Percentiles rank a stretch among this genome's conserved stretches.
Evolutionary conservation across 305 asterid genomes (phyloP).

Genomic region (Withania somnifera): DNA sequence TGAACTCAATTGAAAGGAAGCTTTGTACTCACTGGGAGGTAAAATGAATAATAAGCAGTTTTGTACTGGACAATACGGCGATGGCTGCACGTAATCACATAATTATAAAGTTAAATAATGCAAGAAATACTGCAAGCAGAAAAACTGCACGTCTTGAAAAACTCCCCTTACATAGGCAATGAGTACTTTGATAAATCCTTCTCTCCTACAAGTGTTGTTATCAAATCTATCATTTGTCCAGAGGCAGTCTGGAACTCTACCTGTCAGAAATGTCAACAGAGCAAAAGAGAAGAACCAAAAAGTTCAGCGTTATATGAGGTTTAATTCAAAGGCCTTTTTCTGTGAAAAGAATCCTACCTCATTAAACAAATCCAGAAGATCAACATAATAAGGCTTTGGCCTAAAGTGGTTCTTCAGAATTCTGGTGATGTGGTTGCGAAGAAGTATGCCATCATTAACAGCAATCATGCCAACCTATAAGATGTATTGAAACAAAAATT

Average conservation of each 20-base stretch:
- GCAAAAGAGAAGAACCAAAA: constrained; percentile 3
- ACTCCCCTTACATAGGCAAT: constrained; percentile 62
- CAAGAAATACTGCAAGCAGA: not conserved
- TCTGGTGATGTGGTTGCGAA: constrained; percentile 85
- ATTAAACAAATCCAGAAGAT: constrained; percentile 36
- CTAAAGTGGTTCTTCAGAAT: constrained; percentile 86
- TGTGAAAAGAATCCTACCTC: constrained; percentile 43
- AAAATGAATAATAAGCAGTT: constrained; percentile 94
- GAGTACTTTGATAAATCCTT: constrained; percentile 87
- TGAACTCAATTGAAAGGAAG: constrained; percentile 4
- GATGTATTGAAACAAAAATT: not conserved
- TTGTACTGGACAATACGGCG: constrained; percentile 87
- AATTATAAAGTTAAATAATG: constrained; percentile 3
- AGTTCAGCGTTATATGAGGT: not conserved
- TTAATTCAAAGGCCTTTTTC: not conserved
- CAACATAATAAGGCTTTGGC: constrained; percentile 7
- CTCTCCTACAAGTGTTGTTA: constrained; percentile 81
- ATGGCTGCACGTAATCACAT: constrained; percentile 50
- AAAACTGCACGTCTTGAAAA: not conserved
- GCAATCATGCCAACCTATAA: constrained; percentile 87
- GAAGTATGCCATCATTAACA: constrained; percentile 66
- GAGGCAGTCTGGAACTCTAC: constrained; percentile 94
- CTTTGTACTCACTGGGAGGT: constrained; percentile 70
- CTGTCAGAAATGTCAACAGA: constrained; percentile 20
- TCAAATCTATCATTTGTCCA: constrained; percentile 93